Conservation (phyloP, 495 filamentous ascomycete species). For the Neurospora sp. region DNA sequence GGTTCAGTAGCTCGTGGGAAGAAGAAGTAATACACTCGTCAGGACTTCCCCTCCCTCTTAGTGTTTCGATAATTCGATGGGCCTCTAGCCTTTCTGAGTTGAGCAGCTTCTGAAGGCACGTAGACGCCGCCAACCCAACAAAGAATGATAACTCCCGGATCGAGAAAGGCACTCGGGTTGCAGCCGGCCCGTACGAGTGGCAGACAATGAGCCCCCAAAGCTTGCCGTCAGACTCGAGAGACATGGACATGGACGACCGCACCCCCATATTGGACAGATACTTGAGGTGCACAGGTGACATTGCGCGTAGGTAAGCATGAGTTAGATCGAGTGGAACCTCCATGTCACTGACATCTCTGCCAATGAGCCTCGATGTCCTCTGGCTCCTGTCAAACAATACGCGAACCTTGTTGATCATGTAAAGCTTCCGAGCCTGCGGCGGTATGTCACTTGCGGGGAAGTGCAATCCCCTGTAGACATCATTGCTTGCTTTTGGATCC, state of each 20-base stretch:
- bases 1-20: slow-evolving; percentile 66
- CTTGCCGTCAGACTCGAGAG: slow-evolving; percentile 63
- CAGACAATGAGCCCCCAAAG: slow-evolving; percentile 78
- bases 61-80: slow-evolving; percentile 55
- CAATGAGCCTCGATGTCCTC: slow-evolving; percentile 63
- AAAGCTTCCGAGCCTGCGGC: slow-evolving; percentile 35
- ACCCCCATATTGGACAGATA: slow-evolving; percentile 74
- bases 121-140: slow-evolving; percentile 64
- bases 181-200: slow-evolving; percentile 58
- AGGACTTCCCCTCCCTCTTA: slow-evolving; percentile 61
- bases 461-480: slow-evolving; percentile 16
- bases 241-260: slow-evolving; percentile 78
- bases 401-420: slow-evolving; percentile 63
- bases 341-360: slow-evolving; percentile 58
- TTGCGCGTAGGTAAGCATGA: slow-evolving; percentile 66
- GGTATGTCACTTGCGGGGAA: slow-evolving; percentile 18
- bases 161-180: slow-evolving; percentile 72
- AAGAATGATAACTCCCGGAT: slow-evolving; percentile 75
- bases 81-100: slow-evolving; percentile 67
- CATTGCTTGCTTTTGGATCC: slow-evolving; percentile 12
- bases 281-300: slow-evolving; percentile 73
- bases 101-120: slow-evolving; percentile 70
- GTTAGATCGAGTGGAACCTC: slow-evolving; percentile 67
- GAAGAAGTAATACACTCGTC: slow-evolving; percentile 78
- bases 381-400: slow-evolving; percentile 58